A percentile compares a stretch with the other conserved stretches of the same genome.
phyloP scores from a whole-genome alignment of 2,329 filamentous ascomycete species.

The Drechmeria coniospora region DNA sequence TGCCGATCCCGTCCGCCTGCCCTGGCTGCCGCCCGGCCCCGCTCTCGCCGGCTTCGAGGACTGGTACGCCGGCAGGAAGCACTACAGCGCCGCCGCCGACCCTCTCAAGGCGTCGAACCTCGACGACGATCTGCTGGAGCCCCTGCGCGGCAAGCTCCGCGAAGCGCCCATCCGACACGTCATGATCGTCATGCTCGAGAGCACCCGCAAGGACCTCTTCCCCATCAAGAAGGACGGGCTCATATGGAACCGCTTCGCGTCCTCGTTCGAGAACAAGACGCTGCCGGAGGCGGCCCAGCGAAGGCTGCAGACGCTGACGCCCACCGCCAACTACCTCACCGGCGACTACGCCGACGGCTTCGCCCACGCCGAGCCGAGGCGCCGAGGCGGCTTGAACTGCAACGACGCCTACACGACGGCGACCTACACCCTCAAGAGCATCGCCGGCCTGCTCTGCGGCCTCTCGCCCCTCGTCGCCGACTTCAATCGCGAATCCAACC shows the following conservation, averaged over 20 bases:
- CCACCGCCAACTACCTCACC: constrained; percentile 16
- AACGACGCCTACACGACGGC: constrained; percentile 24
- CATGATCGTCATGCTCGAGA: constrained; percentile 25
- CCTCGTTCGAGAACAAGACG: constrained; percentile 15
- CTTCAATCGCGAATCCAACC: constrained; percentile 24
- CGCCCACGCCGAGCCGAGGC: constrained; percentile 6
- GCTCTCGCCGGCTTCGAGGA: constrained; percentile 11
- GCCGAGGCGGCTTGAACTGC: constrained; percentile 22
- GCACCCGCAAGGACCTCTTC: constrained; percentile 27
- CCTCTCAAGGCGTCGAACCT: constrained; percentile 25
- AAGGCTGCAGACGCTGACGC: constrained; percentile 12
- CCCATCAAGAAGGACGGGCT: constrained; percentile 23
- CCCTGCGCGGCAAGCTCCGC: constrained; percentile 10
- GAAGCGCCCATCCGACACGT: constrained; percentile 24
- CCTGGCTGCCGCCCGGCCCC: constrained; percentile 13
- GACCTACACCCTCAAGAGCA: constrained; percentile 28
- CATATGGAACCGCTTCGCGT: constrained; percentile 18
- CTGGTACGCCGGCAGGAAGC: constrained; percentile 12
- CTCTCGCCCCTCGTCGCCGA: constrained; percentile 24
- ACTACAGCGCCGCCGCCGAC: constrained; percentile 20
- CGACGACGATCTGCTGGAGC: constrained; percentile 14
- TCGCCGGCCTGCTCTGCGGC: constrained; percentile 25
- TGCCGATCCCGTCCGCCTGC: constrained; percentile 6
- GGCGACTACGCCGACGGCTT: constrained; percentile 19
- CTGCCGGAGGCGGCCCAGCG: constrained; percentile 17